Evolutionary conservation across 495 filamentous ascomycete genomes (phyloP).

Genomic region (Jackrogersella multiformis): DNA sequence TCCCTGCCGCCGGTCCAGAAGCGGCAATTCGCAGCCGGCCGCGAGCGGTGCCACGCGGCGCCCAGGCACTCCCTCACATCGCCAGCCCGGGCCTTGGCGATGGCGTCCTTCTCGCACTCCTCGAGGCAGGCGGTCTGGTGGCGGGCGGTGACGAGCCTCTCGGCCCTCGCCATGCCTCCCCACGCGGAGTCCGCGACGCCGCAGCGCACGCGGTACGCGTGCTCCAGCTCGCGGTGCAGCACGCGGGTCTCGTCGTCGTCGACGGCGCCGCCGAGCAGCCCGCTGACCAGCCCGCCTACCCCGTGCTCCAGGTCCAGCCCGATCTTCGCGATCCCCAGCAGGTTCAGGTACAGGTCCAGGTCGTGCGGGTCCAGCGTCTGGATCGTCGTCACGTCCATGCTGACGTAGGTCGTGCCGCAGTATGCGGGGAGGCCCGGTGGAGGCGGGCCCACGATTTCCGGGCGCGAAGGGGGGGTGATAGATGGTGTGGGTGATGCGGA

Average conservation of each 20-base stretch:
- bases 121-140: slow-evolving; percentile 24
- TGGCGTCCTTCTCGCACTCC: slow-evolving; percentile 34
- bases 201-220: slow-evolving; percentile 38
- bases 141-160: not conserved
- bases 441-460: not conserved
- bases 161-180: not conserved
- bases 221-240: slow-evolving; percentile 24
- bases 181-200: not conserved
- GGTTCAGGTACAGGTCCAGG: slow-evolving; percentile 16
- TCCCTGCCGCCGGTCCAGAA: slow-evolving; percentile 33
- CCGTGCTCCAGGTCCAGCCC: slow-evolving; percentile 20
- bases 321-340: not conserved
- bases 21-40: slow-evolving; percentile 25
- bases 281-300: slow-evolving; percentile 1
- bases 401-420: slow-evolving; percentile 31
- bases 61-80: slow-evolving; percentile 34
- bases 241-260: slow-evolving; percentile 25
- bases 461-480: too few species aligned
- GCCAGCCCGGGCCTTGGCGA: slow-evolving; percentile 7
- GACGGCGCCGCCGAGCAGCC: slow-evolving; percentile 4
- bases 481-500: too few species aligned
- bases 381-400: slow-evolving; percentile 34
- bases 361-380: slow-evolving; percentile 23
- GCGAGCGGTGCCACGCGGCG: slow-evolving; percentile 24
- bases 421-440: slow-evolving; percentile 12